Base-by-base conservation (phyloP, 2,329 filamentous ascomycete genomes). In the Aspergillus brunneoviolaceus region DNA sequence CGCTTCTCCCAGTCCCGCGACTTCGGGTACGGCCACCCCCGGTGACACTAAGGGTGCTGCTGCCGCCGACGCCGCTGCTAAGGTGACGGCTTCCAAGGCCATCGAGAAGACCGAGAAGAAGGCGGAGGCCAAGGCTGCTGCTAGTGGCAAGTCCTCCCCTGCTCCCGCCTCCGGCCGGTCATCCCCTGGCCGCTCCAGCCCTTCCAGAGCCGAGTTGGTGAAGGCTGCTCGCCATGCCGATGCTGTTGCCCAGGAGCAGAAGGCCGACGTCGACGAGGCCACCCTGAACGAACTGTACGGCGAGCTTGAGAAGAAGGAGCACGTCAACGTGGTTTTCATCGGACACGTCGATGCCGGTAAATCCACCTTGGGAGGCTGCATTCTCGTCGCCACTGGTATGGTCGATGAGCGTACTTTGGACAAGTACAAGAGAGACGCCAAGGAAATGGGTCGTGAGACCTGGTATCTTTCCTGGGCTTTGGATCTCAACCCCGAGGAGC, bases 391-490 rank as follows among this genome's bases (percentile, higher is more conserved):
- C 55, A 97, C 94, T 5, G 95, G 95, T 62, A 99, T 98, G 95
- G 95, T 99, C n/a, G 96, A 99, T 72, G 92, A 99, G 79, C 87
- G 95, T 75, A 99, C 95, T 39, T 87, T 99, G 84, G 95, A 99
- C 57, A 99, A 99, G 80, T 96, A 96, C 83, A 96, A 94, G 85
- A 87, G 87, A 69, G 96, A 99, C 72, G 94, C 95, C 54, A 98
- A 96, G 82, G 95, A 98, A 11, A 85, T 95, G 65, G 95, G 95
- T 56, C 90, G 93, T 81, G 95, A 98, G 81, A 96, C 94, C 3
- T 99, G 95, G 95, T 99, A 98, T 77, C 85, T 99, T 23, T 99
- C 95, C 49, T 99, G 96, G 95, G 96, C 93, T 63, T 85, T 99
- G 70, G 95, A 99, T 84, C 77, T 98, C 76, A 99, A 92, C 68